phyloP scores from a whole-genome alignment of 805 yeast species.

The Metschnikowia koreensis region DNA sequence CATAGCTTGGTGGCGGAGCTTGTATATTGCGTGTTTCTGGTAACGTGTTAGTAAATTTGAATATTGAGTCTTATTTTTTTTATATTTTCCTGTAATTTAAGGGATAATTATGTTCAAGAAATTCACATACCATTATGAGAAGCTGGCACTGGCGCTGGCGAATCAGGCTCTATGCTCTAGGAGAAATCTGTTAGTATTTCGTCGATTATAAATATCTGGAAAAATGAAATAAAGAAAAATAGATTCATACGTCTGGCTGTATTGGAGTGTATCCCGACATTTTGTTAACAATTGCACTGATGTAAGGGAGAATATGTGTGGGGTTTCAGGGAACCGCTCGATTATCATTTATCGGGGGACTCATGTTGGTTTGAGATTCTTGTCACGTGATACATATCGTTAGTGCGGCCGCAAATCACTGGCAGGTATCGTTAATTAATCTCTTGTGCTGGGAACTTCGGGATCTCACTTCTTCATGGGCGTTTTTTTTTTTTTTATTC shows the following conservation, averaged over 20 bases:
- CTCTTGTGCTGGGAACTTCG: no score
- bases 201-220: neutral
- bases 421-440: no score
- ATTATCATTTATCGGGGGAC: no score
- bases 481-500: no score
- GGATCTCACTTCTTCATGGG: no score
- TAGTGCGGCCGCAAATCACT: no score
- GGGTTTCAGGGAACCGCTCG: neutral
- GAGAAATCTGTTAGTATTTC: constrained; percentile 2
- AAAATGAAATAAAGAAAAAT: neutral
- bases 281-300: neutral
- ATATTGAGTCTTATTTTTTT: neutral
- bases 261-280: constrained; percentile 14
- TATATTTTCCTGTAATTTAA: neutral
- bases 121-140: constrained; percentile 4
- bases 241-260: constrained; percentile 10
- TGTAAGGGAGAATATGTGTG: neutral
- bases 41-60: constrained; percentile 5
- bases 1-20: neutral
- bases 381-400: neutral
- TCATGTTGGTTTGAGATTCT: neutral
- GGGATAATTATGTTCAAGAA: neutral
- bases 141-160: constrained; percentile 1
- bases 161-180: constrained; percentile 10
- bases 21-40: constrained; percentile 1